Percentiles rank a stretch among this genome's conserved stretches.
These are phyloP conservation scores for Trichoderma koningiopsis DNA, from an alignment of 2,329 filamentous ascomycete genomes.

Conservation along the genomic window DNA sequence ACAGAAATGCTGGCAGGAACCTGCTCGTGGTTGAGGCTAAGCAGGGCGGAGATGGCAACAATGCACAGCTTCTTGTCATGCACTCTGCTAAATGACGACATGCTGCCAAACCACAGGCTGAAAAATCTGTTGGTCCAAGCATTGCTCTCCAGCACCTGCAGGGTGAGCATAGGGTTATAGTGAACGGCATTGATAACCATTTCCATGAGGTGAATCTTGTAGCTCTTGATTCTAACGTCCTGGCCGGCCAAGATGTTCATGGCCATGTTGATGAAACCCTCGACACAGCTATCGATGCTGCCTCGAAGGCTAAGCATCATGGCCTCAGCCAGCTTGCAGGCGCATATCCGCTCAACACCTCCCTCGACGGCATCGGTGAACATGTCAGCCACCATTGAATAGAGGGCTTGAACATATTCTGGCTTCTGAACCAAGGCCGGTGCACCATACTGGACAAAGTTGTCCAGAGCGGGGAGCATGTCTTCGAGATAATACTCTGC, in stretches of 20 bases:
- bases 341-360: slow-evolving; percentile 92
- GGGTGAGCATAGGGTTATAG: slow-evolving; percentile 85
- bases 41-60: slow-evolving; percentile 83
- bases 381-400: slow-evolving; percentile 93
- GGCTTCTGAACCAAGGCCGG: slow-evolving; percentile 79
- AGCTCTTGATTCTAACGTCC: slow-evolving; percentile 86
- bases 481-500: slow-evolving; percentile 97
- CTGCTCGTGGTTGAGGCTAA: slow-evolving; percentile 76
- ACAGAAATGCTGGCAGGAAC: slow-evolving; percentile 91
- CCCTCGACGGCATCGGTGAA: slow-evolving; percentile 91
- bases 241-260: slow-evolving; percentile 78
- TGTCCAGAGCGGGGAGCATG: slow-evolving; percentile 96
- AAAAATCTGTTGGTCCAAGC: slow-evolving; percentile 99
- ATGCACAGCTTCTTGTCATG: slow-evolving; percentile 99
- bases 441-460: slow-evolving; percentile 93
- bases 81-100: slow-evolving; percentile 88
- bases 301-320: slow-evolving; percentile 95
- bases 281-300: slow-evolving; percentile 83
- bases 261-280: slow-evolving; percentile 84
- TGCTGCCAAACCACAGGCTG: slow-evolving; percentile 95
- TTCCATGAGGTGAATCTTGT: slow-evolving; percentile 96
- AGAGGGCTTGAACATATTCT: slow-evolving; percentile 82
- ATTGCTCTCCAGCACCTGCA: slow-evolving; percentile 86
- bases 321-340: slow-evolving; percentile 94
- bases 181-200: slow-evolving; percentile 98